A percentile compares a stretch with the other conserved stretches of the same genome.
Conservation (phyloP, 495 filamentous ascomycete species). For the Niebla homalea region DNA sequence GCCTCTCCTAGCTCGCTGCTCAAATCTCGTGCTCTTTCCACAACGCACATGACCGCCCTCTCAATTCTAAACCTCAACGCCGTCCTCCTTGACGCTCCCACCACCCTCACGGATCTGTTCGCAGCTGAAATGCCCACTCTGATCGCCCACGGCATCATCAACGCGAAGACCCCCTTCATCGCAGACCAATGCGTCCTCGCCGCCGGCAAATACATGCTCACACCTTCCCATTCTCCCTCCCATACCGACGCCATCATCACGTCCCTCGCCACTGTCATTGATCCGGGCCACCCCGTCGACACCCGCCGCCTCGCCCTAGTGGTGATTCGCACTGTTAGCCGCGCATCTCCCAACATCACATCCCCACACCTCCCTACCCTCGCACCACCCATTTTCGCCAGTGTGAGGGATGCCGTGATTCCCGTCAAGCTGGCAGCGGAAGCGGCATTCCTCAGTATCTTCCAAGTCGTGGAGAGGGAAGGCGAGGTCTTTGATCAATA, state of each 20-base stretch:
- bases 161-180: constrained; percentile 57
- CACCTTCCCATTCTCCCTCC: constrained; percentile 38
- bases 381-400: constrained; percentile 72
- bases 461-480: constrained; percentile 79
- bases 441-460: constrained; percentile 88
- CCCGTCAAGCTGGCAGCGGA: constrained; percentile 92
- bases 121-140: constrained; percentile 55
- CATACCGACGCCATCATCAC: constrained; percentile 66
- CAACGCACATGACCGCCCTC: constrained; percentile 45
- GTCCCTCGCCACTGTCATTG: constrained; percentile 56
- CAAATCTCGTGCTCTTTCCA: constrained; percentile 64
- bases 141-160: constrained; percentile 67
- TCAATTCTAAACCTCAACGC: constrained; percentile 80
- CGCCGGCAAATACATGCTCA: constrained; percentile 85
- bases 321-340: constrained; percentile 69
- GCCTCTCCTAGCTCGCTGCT: constrained; percentile 55
- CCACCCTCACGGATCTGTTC: constrained; percentile 50
- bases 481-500: constrained; percentile 84
- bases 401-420: constrained; percentile 85
- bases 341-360: constrained; percentile 59
- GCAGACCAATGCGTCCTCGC: constrained; percentile 84
- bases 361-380: constrained; percentile 67
- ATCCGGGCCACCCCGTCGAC: constrained; percentile 62
- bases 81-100: constrained; percentile 65
- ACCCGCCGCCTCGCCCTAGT: constrained; percentile 82